Conservation (phyloP, 2,329 filamentous ascomycete genomes). For the Bipolaris sorokiniana region DNA sequence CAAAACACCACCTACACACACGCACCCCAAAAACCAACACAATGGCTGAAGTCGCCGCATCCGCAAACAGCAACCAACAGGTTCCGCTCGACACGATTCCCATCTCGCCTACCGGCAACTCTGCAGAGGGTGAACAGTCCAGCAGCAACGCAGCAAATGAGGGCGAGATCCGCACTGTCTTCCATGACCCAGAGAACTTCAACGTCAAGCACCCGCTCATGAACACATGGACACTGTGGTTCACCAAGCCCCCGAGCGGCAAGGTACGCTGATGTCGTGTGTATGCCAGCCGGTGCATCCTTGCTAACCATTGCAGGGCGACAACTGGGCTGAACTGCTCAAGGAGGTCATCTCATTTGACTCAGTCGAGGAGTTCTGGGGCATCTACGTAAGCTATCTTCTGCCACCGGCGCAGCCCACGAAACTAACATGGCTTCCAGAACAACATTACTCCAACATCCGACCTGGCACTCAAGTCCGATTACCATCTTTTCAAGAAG, state of each 20-base stretch:
- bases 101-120: constrained; percentile 58
- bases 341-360: constrained; percentile 99
- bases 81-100: constrained; percentile 63
- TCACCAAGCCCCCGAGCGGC: constrained; percentile 95
- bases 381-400: constrained; percentile 81
- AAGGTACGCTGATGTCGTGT: constrained; percentile 66
- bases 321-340: constrained; percentile 97
- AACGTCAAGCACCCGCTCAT: constrained; percentile 98
- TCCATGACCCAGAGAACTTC: constrained; percentile 98
- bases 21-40: constrained; percentile 18
- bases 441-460: constrained; percentile 98
- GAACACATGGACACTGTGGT: constrained; percentile 99
- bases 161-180: constrained; percentile 82
- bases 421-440: constrained; percentile 57
- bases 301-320: constrained; percentile 65
- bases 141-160: constrained; percentile 52
- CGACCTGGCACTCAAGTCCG: constrained; percentile 94
- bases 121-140: constrained; percentile 49
- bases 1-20: constrained; percentile 4
- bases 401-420: not conserved
- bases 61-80: constrained; percentile 53
- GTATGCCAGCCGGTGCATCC: not conserved
- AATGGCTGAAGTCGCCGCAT: constrained; percentile 48
- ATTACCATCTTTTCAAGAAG: constrained; percentile 99
- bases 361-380: constrained; percentile 99